Evolutionary conservation across 208 protist species (phyloP), one percentile per base, ranked within the genome.

Genomic region (Trypanosoma lewisi): DNA sequence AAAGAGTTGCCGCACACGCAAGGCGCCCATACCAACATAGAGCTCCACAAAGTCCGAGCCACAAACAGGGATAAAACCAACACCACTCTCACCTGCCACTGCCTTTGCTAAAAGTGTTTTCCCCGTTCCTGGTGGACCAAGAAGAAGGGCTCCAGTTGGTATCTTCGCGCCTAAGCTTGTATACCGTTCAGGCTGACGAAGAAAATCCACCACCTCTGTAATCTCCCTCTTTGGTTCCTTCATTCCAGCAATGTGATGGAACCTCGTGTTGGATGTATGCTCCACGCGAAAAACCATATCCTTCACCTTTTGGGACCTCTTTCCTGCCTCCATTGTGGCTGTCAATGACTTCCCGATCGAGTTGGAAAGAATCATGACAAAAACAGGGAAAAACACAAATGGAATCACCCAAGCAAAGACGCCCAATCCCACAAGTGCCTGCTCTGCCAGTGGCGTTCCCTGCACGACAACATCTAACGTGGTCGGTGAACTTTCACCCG

Each of bases 11-110:
- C 97, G 86, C 27, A 99, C 93, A 37, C 96, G 83, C 54, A 89
- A 37, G 9, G 95, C 93, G 61, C 94, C 94, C 75, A 97, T 92
- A 44, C 97, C 97, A 6, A 98, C 96, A 77, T 98, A 99, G 67
- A 98, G 96, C 80, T 99, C 96, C 9, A 98, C 81, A 76, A 99
- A 98, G 63, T 98, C 96, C 14, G 91, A 96, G 14, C 96, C 97
- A 39, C 85, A 93, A 27, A 97, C 83, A 31, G 82, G 73, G 54
- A 98, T 92, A 70, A 99, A 99, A 21, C 78, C 82, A 16, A 97
- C 93, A 2, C 73, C 81, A 56, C 89, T 83, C 75, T 98, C 93
- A 16, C 87, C 92, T 1, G 96, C 93, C 12, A 97, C 89, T 30
- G 96, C 95, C 65, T 94, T 96, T 6, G 95, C 96, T 4, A 98